phyloP scores from a whole-genome alignment of 139 green algal genomes.

The Picochlorum sp. region DNA sequence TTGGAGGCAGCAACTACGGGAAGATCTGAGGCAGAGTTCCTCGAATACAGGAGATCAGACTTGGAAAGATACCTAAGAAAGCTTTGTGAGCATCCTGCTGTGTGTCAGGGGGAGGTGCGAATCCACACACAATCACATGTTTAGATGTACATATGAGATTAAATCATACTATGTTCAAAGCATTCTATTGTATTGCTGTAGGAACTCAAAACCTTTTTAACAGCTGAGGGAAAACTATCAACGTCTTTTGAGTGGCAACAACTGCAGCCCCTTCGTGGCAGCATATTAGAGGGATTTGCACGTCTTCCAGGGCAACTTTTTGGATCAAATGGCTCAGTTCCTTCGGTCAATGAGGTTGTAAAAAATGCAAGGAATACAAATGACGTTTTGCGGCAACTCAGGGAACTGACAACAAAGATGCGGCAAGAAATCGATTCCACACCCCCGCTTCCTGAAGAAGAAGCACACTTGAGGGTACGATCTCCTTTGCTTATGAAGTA shows the following conservation, averaged over 20 bases:
- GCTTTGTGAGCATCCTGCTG: conserved; percentile 65
- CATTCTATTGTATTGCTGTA: too few species aligned
- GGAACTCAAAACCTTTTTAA: conserved; percentile 77
- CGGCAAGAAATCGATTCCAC: conserved; percentile 20
- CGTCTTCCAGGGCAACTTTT: conserved; percentile 64
- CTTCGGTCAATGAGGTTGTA: conserved; percentile 48
- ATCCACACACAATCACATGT: too few species aligned
- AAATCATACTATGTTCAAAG: too few species aligned
- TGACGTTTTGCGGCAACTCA: conserved; percentile 62
- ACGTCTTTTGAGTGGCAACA: conserved; percentile 38
- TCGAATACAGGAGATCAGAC: conserved; percentile 57
- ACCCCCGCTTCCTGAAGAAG: conserved; percentile 20
- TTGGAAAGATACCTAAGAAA: conserved; percentile 76
- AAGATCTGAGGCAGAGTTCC: conserved; percentile 49
- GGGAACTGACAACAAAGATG: conserved; percentile 44
- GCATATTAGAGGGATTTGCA: conserved; percentile 60
- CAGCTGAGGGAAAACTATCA: conserved; percentile 54
- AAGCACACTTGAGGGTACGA: conserved; percentile 17
- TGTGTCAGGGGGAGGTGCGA: conserved; percentile 41
- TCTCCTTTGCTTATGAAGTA: neutral
- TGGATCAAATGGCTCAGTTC: conserved; percentile 35
- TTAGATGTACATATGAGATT: too few species aligned
- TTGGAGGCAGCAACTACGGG: conserved; percentile 46
- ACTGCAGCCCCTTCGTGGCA: conserved; percentile 37
- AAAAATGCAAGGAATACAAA: conserved; percentile 40